Conservation (phyloP, 2,329 filamentous ascomycete genomes). For the Neonectria neomacrospora region DNA sequence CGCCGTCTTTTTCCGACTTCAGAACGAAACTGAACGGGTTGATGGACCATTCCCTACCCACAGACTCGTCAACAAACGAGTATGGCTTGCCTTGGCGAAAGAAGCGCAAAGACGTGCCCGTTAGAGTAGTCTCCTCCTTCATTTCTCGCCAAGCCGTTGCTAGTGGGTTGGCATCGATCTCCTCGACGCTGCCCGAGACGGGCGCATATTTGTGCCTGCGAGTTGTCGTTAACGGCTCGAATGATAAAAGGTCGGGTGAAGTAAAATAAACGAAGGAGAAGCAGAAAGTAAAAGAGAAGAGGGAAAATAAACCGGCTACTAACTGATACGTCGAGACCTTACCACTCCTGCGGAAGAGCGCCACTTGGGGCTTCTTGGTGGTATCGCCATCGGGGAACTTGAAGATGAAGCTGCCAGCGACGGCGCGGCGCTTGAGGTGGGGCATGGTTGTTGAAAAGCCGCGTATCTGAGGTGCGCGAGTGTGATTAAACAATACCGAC, state of each 20-base stretch:
- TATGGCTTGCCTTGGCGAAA: slow-evolving; percentile 69
- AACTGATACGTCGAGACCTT: slow-evolving; percentile 71
- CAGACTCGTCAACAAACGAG: slow-evolving; percentile 62
- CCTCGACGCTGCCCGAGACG: slow-evolving; percentile 70
- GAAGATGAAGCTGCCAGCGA: slow-evolving; percentile 65
- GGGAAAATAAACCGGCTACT: slow-evolving; percentile 34
- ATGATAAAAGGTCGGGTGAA: slow-evolving; percentile 7
- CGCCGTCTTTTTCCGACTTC: slow-evolving; percentile 44
- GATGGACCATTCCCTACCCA: slow-evolving; percentile 70
- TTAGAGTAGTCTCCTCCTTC: slow-evolving; percentile 69
- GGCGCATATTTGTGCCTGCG: slow-evolving; percentile 68
- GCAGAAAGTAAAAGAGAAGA: neutral
- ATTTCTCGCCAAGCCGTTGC: slow-evolving; percentile 72
- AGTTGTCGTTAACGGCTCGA: neutral
- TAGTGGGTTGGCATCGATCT: slow-evolving; percentile 62
- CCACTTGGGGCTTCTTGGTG: slow-evolving; percentile 59
- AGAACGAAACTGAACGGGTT: slow-evolving; percentile 71
- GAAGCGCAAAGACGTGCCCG: slow-evolving; percentile 57
- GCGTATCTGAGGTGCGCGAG: slow-evolving; percentile 6
- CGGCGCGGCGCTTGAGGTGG: slow-evolving; percentile 47
- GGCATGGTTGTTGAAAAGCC: slow-evolving; percentile 34
- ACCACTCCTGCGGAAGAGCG: slow-evolving; percentile 70
- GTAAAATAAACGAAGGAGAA: neutral
- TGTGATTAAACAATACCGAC: neutral
- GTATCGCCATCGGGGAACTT: slow-evolving; percentile 52